Percentiles rank a stretch among this genome's conserved stretches.
phyloP scores from a whole-genome alignment of 179 eudicot species.

The Camellia oleifera region DNA sequence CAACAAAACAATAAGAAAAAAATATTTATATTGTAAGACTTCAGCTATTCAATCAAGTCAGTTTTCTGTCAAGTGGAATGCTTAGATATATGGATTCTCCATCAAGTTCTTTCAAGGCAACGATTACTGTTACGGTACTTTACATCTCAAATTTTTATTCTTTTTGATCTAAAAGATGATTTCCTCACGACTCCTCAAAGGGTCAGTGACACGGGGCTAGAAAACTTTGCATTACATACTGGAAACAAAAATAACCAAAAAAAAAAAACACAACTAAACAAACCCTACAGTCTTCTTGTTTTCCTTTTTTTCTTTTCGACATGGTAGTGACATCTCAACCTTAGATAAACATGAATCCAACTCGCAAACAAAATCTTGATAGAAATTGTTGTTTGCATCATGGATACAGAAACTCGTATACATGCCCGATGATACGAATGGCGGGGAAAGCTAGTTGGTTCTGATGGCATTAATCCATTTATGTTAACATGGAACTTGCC shows the following conservation, averaged over 20 bases:
- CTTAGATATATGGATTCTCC: not conserved
- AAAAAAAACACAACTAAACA: not conserved
- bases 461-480: not conserved
- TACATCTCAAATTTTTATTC: not conserved
- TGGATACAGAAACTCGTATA: not conserved
- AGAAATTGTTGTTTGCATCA: not conserved
- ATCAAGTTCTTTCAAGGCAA: not conserved
- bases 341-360: not conserved
- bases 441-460: not conserved
- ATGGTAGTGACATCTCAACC: not conserved
- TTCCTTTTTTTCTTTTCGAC: not conserved
- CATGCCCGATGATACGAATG: not conserved
- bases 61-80: not conserved
- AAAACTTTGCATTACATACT: no score
- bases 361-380: not conserved
- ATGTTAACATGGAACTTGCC: not conserved
- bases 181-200: not conserved
- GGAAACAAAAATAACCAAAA: no score
- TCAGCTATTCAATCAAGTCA: slow-evolving; percentile 11
- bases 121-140: not conserved
- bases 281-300: not conserved
- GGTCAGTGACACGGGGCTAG: not conserved
- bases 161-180: not conserved
- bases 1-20: not conserved
- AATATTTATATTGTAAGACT: slow-evolving; percentile 4